Evolutionary conservation across 164 flowering plant genomes (phyloP), one percentile per base, ranked within the genome.

Genomic region (Litsea cubeba): DNA sequence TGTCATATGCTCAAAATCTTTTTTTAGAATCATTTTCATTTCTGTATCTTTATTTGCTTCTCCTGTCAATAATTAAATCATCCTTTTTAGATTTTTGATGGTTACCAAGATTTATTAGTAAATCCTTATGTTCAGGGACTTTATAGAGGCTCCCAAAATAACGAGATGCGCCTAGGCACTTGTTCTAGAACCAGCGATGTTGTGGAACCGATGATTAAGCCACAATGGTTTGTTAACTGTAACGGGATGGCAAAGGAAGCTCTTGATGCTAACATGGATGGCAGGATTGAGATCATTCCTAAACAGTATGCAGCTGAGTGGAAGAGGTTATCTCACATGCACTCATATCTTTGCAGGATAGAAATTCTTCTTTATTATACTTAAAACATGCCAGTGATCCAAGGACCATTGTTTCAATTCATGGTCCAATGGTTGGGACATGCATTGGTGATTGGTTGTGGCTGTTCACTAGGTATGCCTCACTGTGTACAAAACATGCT

Each of bases 141-240:
- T 32, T 94, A 89, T 76, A 85, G 88, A 80, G 97, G 91, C 72
- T 83, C 82, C 64, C 82, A 85, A 75, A 83, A 88, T 74, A 92
- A 96, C 81, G 99, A 89, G 86, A 96, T 96, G 99, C 88, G 91
- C 12, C 92, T 96, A 74, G 97, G 98, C 6, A n/a, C 84, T 80
- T 96, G 99, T 82, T 94, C 98, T 30, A 89, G 99, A 81, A 96
- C 75, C 77, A 87, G 86, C 79, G 99, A 94, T 82, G 90, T 96
- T 74, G 85, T 96, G 69, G 99, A 96, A 82, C 99, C 99, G 46
- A 78, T 94, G 86, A 91, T 92, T 81, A 96, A 96, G 80, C 95
- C 95, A 46, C 98, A 96, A 73, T 94, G 98, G 99, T 96, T 85
- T 87, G 97, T 92, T 15, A 85, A 79, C 76, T 96, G 99, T 80